Conservation (phyloP, 78 protist species). For the Tieghemostelium lacteum region DNA sequence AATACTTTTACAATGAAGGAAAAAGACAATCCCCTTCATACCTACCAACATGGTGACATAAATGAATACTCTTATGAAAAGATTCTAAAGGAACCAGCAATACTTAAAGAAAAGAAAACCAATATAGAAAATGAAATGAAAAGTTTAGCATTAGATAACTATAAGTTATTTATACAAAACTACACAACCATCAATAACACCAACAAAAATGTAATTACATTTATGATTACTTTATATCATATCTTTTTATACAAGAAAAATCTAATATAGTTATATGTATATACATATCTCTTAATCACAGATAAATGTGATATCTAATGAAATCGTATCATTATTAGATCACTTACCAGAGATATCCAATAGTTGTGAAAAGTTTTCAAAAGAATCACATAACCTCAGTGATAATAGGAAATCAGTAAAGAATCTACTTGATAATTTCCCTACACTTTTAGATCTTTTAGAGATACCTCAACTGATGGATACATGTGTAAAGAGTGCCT, state of each 20-base stretch:
- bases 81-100: slow-evolving; percentile 32
- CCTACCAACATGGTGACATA: background rate
- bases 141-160: slow-evolving; percentile 34
- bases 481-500: slow-evolving; percentile 54
- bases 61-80: slow-evolving; percentile 12
- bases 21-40: background rate
- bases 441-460: slow-evolving; percentile 42
- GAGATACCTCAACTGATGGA: slow-evolving; percentile 77
- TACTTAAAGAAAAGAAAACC: background rate
- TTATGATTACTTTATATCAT: background rate
- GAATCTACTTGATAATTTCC: slow-evolving; percentile 48
- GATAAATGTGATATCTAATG: slow-evolving; percentile 26
- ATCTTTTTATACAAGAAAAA: background rate
- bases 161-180: slow-evolving; percentile 57
- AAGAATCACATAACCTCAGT: slow-evolving; percentile 9
- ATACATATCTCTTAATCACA: background rate
- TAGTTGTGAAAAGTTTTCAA: slow-evolving; percentile 56
- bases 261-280: background rate
- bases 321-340: slow-evolving; percentile 23
- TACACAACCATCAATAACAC: slow-evolving; percentile 50
- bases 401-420: slow-evolving; percentile 34
- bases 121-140: slow-evolving; percentile 29
- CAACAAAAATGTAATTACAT: slow-evolving; percentile 5
- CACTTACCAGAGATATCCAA: slow-evolving; percentile 38
- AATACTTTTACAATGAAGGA: background rate